Percentiles rank a stretch among this genome's conserved stretches.
phyloP scores from a whole-genome alignment of 305 asterid genomes.

The Fraxinus ornus region DNA sequence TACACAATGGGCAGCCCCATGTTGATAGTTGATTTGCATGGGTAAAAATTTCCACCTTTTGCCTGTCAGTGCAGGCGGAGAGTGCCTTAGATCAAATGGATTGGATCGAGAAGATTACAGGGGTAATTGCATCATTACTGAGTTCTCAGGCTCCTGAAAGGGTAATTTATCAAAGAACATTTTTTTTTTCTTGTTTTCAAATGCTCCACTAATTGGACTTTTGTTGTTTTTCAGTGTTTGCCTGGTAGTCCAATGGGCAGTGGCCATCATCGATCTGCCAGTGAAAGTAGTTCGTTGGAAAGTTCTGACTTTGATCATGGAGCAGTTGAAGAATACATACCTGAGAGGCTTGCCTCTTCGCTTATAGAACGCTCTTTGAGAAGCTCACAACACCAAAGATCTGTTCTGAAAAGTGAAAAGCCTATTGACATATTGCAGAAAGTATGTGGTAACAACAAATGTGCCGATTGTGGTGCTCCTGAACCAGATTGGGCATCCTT shows the following conservation, averaged over 20 bases:
- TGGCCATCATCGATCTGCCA: conserved; percentile 90
- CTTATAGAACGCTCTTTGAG: conserved; percentile 67
- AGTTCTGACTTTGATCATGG: conserved; percentile 89
- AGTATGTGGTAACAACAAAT: conserved; percentile 86
- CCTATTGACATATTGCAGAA: conserved; percentile 77
- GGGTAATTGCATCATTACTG: conserved; percentile 93
- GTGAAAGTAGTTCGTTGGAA: conserved; percentile 96
- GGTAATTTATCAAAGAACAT: conserved; percentile 43
- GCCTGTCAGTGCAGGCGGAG: conserved; percentile 81
- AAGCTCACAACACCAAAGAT: conserved; percentile 60
- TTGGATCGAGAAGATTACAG: conserved; percentile 99
- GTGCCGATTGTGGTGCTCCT: conserved; percentile 94
- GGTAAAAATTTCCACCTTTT: conserved; percentile 30
- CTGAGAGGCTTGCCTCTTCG: conserved; percentile 61
- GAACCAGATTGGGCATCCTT: conserved; percentile 99
- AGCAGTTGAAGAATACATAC: conserved; percentile 73
- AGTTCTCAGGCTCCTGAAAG: conserved; percentile 97
- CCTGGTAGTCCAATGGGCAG: conserved; percentile 86
- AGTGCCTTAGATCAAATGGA: conserved; percentile 99
- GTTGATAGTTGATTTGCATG: conserved; percentile 27
- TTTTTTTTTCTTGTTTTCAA: conserved; percentile 9
- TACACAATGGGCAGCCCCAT: not conserved
- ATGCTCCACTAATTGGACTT: conserved; percentile 15
- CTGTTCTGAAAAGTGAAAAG: conserved; percentile 64
- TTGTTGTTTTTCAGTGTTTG: conserved; percentile 56